A percentile compares a stretch with the other conserved stretches of the same genome.
Evolutionary conservation across 306 rosid genomes (phyloP).

Genomic region (Neltuma alba): DNA sequence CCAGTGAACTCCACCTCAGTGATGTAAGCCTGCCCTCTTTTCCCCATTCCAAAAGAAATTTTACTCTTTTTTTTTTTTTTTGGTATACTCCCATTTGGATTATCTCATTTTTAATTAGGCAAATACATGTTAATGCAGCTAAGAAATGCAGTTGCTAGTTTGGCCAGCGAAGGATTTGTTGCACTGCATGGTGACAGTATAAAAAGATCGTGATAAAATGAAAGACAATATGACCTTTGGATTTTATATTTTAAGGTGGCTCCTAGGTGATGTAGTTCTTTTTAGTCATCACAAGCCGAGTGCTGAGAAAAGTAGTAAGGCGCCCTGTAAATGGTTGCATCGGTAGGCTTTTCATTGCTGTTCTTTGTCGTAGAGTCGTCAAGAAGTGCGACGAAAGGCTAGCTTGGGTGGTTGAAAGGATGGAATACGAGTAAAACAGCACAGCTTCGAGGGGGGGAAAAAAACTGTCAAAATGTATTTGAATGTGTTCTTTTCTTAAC

Average conservation of each 20-base stretch:
- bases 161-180: slow-evolving; percentile 82
- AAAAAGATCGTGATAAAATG: slow-evolving; percentile 60
- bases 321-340: slow-evolving; percentile 27
- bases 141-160: slow-evolving; percentile 66
- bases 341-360: not conserved
- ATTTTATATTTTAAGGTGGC: not conserved
- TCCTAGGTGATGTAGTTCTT: slow-evolving; percentile 9
- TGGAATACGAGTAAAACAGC: not conserved
- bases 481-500: not conserved
- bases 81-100: not conserved
- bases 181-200: slow-evolving; percentile 73
- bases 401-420: not conserved
- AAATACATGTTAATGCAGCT: slow-evolving; percentile 55
- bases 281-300: not conserved
- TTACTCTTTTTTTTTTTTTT: not conserved
- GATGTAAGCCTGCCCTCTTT: slow-evolving; percentile 52
- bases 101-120: slow-evolving; percentile 21
- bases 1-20: slow-evolving; percentile 66
- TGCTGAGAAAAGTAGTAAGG: not conserved
- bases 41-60: not conserved
- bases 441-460: not conserved
- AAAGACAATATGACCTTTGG: not conserved
- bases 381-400: not conserved
- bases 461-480: not conserved
- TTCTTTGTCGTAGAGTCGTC: not conserved